Evolutionary conservation across 192 early-diverging fungal genomes (phyloP), one percentile per base, ranked within the genome.

Genomic region (Thoreauomyces humboldtii): DNA sequence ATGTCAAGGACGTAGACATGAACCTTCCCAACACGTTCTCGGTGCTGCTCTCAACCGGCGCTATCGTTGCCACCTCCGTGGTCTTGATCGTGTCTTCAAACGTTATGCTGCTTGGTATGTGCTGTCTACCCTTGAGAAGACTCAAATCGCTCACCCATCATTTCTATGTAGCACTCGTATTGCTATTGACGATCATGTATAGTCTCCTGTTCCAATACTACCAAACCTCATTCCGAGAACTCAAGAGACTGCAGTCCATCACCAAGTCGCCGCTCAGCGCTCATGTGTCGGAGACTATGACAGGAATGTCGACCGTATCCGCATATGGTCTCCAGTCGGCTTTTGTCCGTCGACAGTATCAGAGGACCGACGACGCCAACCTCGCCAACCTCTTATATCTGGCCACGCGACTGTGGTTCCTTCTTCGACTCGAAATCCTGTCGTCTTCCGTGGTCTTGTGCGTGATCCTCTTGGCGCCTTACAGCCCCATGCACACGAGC

Each of bases 221-320:
- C 67, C 69, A 72, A 2, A 27, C 67, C 35, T 54, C 63, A 9
- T 57, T 60, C 56, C 63, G 63, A 3, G 75, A 73, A 46, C 53
- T 76, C 15, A 63, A 69, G 42, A 56, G 75, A 1, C 38, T 75
- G 17, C 44, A 65, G 15, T 75, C 73, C 19, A 37, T 73, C 33
- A 54, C 43, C n/a, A 31, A 59, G 38, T 75, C 72, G 0, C 73
- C 73, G n/a, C 51, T 73, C 4, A 38, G 19, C 27, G 36, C 65
- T 4, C 77, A 78, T 44, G 31, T 78, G 0, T 48, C 64, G 1
- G 67, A 74, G 43, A 59, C 77, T 2, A 36, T 78, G 1, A 46
- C 53, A 21, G 74, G 70, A 9, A 4, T 73, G 11, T 25, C 70
- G 35, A 61, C 70, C 12, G 67, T 78, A 21, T 27, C 38, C 24